A percentile compares a stretch with the other conserved stretches of the same genome.
These are phyloP conservation scores for Plantago ovata DNA, from an alignment of 257 asterid genomes.

Conservation along the genomic window DNA sequence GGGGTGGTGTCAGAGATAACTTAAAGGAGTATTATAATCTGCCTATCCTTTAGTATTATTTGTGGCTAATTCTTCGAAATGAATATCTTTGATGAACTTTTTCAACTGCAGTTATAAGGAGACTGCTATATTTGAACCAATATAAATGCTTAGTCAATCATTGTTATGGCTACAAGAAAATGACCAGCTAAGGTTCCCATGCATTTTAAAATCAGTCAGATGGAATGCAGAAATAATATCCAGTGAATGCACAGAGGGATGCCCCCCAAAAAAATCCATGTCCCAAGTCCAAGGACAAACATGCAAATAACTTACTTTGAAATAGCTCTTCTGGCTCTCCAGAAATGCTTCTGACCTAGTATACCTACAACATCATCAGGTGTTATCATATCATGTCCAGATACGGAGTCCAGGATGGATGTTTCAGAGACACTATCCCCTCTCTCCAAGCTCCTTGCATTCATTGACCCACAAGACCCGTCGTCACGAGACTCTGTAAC, in stretches of 20 bases:
- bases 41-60: no score
- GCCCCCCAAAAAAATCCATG: no score
- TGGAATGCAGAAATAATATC: neutral
- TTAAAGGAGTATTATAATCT: no score
- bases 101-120: no score
- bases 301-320: slow-evolving; percentile 53
- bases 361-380: slow-evolving; percentile 81
- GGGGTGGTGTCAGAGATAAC: no score
- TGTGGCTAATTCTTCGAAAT: no score
- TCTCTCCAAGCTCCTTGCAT: slow-evolving; percentile 38
- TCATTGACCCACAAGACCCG: slow-evolving; percentile 29
- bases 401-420: slow-evolving; percentile 59
- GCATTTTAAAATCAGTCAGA: no score
- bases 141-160: no score
- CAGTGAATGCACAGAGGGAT: neutral
- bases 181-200: no score
- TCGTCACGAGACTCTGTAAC: slow-evolving; percentile 42
- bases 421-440: slow-evolving; percentile 59
- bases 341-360: slow-evolving; percentile 77
- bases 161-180: no score
- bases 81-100: no score
- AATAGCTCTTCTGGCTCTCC: slow-evolving; percentile 90
- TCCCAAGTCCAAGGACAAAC: neutral
- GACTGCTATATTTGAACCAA: no score
- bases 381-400: slow-evolving; percentile 43